These are phyloP conservation scores for Piper betle DNA, from an alignment of 164 flowering plant species.

Conservation along the genomic window DNA sequence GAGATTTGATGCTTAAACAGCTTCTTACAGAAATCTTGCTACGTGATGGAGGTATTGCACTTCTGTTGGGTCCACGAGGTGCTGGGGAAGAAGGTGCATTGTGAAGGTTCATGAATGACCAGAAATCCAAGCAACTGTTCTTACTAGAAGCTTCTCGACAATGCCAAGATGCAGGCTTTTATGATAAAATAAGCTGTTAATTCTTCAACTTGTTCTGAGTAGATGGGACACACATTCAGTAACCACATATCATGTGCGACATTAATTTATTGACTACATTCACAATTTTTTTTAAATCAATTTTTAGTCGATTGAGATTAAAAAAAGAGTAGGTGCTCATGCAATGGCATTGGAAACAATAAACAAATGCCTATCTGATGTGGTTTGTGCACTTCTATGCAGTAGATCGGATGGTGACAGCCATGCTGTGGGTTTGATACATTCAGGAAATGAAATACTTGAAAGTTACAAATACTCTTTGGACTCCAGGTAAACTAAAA, in stretches of 20 bases:
- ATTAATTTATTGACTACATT: background rate
- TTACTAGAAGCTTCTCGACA: slow-evolving; percentile 86
- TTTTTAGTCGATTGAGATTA: slow-evolving; percentile 76
- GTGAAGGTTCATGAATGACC: slow-evolving; percentile 56
- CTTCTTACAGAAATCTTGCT: slow-evolving; percentile 74
- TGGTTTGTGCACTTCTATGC: slow-evolving; percentile 71
- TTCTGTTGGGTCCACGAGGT: slow-evolving; percentile 81
- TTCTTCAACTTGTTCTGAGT: background rate
- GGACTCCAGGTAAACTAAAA: slow-evolving; percentile 51
- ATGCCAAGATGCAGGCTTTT: slow-evolving; percentile 81
- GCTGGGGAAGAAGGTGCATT: slow-evolving; percentile 92
- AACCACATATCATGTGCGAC: background rate
- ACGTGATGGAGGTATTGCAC: slow-evolving; percentile 68
- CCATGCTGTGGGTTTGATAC: slow-evolving; percentile 69
- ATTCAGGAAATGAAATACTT: slow-evolving; percentile 77
- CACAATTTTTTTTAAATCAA: background rate
- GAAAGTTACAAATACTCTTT: slow-evolving; percentile 62
- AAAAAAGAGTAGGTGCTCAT: slow-evolving; percentile 86
- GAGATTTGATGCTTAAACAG: slow-evolving; percentile 74
- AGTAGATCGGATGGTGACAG: slow-evolving; percentile 94
- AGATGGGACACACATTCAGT: background rate
- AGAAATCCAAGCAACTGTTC: slow-evolving; percentile 51
- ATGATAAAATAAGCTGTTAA: slow-evolving; percentile 63
- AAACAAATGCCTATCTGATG: slow-evolving; percentile 86
- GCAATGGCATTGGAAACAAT: slow-evolving; percentile 86